Conservation (phyloP, 768 basidiomycete genomes). For the Polyporus arcularius region DNA sequence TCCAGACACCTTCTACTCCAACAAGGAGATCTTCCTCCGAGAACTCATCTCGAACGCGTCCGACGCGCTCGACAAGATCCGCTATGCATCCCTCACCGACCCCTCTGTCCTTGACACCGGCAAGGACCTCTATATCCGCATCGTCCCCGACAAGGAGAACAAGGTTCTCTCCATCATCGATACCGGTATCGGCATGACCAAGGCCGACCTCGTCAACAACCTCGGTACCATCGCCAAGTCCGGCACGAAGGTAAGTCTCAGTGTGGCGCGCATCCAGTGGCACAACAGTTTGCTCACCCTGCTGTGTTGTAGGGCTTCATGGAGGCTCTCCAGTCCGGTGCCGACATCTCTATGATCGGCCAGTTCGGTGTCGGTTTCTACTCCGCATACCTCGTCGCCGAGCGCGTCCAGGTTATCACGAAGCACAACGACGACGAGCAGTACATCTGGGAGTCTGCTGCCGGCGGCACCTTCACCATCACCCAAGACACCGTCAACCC, state of each 20-base stretch:
- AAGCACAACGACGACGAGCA: constrained; percentile 99
- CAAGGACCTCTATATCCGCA: constrained; percentile 94
- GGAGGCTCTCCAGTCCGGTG: constrained; percentile 92
- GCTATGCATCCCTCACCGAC: constrained; percentile 94
- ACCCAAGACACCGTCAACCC: constrained; percentile 90
- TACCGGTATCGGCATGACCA: constrained; percentile 99
- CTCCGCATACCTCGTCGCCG: constrained; percentile 98
- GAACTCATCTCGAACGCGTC: constrained; percentile 97
- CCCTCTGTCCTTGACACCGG: constrained; percentile 84
- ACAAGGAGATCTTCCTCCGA: constrained; percentile 99
- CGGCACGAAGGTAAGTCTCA: constrained; percentile 70
- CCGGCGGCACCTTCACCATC: constrained; percentile 99
- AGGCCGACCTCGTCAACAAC: constrained; percentile 99
- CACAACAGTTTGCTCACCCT: not conserved
- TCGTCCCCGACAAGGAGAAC: constrained; percentile 95
- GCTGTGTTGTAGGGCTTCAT: constrained; percentile 80
- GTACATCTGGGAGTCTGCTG: constrained; percentile 99
- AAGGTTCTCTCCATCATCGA: constrained; percentile 90
- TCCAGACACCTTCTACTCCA: constrained; percentile 99
- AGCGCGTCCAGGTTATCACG: constrained; percentile 96
- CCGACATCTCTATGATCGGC: constrained; percentile 95
- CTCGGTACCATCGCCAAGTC: constrained; percentile 95
- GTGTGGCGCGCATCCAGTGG: constrained; percentile 19
- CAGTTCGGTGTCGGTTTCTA: constrained; percentile 99
- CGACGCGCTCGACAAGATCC: constrained; percentile 99